Evolutionary conservation across 257 asterid species (phyloP), one percentile per base, ranked within the genome.

Genomic region (Euphrasia confusa): DNA sequence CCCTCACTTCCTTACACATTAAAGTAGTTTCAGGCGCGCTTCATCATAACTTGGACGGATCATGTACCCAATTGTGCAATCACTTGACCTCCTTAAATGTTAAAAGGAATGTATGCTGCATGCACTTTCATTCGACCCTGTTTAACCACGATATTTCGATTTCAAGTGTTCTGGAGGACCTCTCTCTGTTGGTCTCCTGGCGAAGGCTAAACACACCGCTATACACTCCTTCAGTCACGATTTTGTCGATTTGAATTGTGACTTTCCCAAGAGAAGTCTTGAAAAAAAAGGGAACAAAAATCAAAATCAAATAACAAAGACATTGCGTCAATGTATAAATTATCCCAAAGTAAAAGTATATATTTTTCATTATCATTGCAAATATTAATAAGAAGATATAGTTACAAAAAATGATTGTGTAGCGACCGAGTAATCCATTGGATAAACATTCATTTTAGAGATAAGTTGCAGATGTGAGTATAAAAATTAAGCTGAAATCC

Each of bases 81-180:
- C 65, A 65, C 61, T 57, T 37, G 68, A 64, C 67, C 73, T 28
- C 33, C 61, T 35, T 39, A 13, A 56, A 21, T 21, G 44, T 5
- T 61, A 27, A 50, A 61, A 60, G 2, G n/a, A 27, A 28, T 27
- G 12, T 45, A 49, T 54, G 67, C 71, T 47, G 72, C 21, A 54
- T 54, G 17, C 59, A 17, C 56, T 50, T 68, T 75, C 75, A 37
- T 55, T 71, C 48, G 73, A 70, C 56, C 76, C 74, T 68, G 58
- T 78, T 85, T 50, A 93, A 86, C 96, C 96, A 89, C 54, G 78
- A 72, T 72, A 89, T 79, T 77, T 82, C 93, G 18, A 86, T 64
- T 74, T 86, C 96, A 35, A 89, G 77, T 0, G 89, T 82, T 39
- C 96, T 70, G 4, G 86, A 64, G 27, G 89, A 63, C 55, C 80